A percentile compares a stretch with the other conserved stretches of the same genome.
Conservation (phyloP, 805 yeast species). For the Metschnikowia chrysomelidarum region DNA sequence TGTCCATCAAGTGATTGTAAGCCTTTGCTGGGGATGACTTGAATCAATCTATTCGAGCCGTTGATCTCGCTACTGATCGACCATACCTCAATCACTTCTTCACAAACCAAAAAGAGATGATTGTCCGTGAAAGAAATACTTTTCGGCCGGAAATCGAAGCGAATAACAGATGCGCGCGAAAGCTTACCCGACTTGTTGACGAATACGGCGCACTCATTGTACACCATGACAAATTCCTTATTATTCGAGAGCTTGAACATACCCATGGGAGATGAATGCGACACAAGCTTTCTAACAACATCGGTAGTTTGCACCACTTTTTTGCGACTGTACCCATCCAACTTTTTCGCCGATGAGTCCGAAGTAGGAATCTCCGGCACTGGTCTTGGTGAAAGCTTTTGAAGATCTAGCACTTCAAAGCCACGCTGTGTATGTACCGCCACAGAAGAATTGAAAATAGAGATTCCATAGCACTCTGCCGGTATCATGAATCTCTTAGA, state of each 20-base stretch:
- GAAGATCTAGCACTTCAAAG: slow-evolving; percentile 61
- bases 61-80: slow-evolving; percentile 47
- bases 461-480: slow-evolving; percentile 58
- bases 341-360: slow-evolving; percentile 19
- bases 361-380: slow-evolving; percentile 49
- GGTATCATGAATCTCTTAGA: slow-evolving; percentile 48
- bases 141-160: slow-evolving; percentile 42
- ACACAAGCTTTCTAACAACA: slow-evolving; percentile 37
- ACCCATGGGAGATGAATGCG: slow-evolving; percentile 53
- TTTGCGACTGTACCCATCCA: slow-evolving; percentile 33
- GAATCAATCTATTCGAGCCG: slow-evolving; percentile 51
- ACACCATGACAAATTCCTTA: slow-evolving; percentile 58
- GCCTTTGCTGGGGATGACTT: slow-evolving; percentile 71
- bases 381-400: slow-evolving; percentile 53
- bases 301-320: slow-evolving; percentile 25
- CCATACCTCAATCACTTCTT: slow-evolving; percentile 71
- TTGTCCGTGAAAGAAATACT: slow-evolving; percentile 34
- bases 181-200: slow-evolving; percentile 58
- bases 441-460: slow-evolving; percentile 63
- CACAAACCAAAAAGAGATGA: slow-evolving; percentile 48
- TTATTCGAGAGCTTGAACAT: slow-evolving; percentile 60
- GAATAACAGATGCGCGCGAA: slow-evolving; percentile 41
- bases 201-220: slow-evolving; percentile 67
- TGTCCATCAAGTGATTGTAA: slow-evolving; percentile 35
- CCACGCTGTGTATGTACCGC: slow-evolving; percentile 68